Conservation (phyloP, 305 asterid species). For the Rubia tinctorum region DNA sequence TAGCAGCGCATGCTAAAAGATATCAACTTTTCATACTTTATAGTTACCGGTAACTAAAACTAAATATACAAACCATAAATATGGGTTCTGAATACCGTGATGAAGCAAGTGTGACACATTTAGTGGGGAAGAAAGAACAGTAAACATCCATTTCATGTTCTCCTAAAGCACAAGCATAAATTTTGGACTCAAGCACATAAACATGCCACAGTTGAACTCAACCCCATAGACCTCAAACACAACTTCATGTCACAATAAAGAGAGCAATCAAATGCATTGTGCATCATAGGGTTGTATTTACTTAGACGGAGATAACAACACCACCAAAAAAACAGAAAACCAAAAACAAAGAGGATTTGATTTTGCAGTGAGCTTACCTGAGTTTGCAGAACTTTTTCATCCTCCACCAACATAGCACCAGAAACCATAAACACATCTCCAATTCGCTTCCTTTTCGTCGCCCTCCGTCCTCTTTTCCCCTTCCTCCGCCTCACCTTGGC, state of each 20-base stretch:
- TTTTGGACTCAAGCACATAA: neutral
- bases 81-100: neutral
- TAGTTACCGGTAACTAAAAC: neutral
- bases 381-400: conserved; percentile 76
- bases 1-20: neutral
- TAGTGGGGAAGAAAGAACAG: neutral
- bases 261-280: neutral
- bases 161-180: neutral
- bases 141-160: neutral
- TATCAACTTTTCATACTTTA: neutral
- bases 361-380: conserved; percentile 46
- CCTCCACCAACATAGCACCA: conserved; percentile 82
- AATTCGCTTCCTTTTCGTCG: conserved; percentile 29
- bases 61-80: neutral
- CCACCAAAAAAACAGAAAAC: neutral
- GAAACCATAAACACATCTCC: conserved; percentile 72
- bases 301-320: neutral
- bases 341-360: neutral
- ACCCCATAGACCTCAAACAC: neutral
- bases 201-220: neutral
- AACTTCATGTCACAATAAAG: neutral
- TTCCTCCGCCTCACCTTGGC: conserved; percentile 34
- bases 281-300: neutral
- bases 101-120: neutral
- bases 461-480: conserved; percentile 44